Percentiles rank a stretch among this genome's conserved stretches.
These are phyloP conservation scores for Cercospora janseana DNA, from an alignment of 2,329 filamentous ascomycete genomes.

Conservation along the genomic window DNA sequence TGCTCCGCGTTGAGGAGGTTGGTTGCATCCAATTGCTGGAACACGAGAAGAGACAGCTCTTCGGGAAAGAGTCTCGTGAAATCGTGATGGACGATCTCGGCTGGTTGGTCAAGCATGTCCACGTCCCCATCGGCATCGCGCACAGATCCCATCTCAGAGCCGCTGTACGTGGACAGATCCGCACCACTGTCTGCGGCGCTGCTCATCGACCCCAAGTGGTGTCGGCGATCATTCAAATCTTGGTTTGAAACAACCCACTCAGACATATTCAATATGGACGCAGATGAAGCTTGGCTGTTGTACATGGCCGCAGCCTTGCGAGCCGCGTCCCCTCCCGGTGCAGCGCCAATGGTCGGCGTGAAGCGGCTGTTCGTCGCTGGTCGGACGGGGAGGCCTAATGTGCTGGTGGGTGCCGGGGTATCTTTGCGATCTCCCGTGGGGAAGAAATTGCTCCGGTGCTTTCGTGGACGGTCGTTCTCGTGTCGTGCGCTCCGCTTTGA, in stretches of 20 bases:
- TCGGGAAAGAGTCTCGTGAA: slow-evolving; percentile 53
- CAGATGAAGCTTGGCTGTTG: slow-evolving; percentile 19
- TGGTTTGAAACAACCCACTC: slow-evolving; percentile 9
- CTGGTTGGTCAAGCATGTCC: slow-evolving; percentile 25
- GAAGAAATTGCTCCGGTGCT: slow-evolving; percentile 27
- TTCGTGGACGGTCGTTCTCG: slow-evolving; percentile 32
- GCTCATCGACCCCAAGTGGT: slow-evolving; percentile 33
- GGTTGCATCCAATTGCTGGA: slow-evolving; percentile 59
- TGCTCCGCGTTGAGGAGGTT: slow-evolving; percentile 56
- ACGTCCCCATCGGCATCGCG: slow-evolving; percentile 36
- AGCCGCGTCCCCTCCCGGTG: slow-evolving; percentile 35
- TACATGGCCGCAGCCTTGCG: slow-evolving; percentile 33
- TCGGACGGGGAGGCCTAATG: slow-evolving; percentile 23
- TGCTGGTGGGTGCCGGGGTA: slow-evolving; percentile 35
- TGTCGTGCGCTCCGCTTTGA: slow-evolving; percentile 33
- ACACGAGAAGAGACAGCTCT: slow-evolving; percentile 59
- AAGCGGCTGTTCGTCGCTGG: slow-evolving; percentile 18
- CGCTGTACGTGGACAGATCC: slow-evolving; percentile 34
- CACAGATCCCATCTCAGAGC: slow-evolving; percentile 25
- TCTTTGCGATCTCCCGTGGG: slow-evolving; percentile 34
- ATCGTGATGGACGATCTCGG: slow-evolving; percentile 19
- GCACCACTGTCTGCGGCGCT: slow-evolving; percentile 41
- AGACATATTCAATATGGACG: slow-evolving; percentile 8
- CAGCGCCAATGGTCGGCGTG: slow-evolving; percentile 19
- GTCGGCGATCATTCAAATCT: slow-evolving; percentile 27